Percentiles rank a stretch among this genome's conserved stretches.
Evolutionary conservation across 1,139 yeast genomes (phyloP).

Genomic region (Hemisphaericaspora xylofermentans): DNA sequence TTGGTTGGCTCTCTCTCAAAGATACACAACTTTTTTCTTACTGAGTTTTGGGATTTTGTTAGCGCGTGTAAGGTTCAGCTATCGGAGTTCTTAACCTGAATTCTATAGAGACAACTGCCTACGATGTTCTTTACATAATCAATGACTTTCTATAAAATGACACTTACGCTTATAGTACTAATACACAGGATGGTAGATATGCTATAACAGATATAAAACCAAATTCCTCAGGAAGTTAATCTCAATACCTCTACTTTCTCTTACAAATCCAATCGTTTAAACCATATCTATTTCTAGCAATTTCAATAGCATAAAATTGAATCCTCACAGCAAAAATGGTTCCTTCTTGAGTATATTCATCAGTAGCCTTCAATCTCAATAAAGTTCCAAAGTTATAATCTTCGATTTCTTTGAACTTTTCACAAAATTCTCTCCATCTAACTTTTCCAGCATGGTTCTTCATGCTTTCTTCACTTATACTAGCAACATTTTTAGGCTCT

Average conservation of each 20-base stretch:
- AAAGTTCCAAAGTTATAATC: conserved; percentile 96
- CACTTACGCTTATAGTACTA: too few species aligned
- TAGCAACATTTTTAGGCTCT: conserved; percentile 53
- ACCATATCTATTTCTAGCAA: conserved; percentile 87
- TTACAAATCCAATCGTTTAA: conserved; percentile 81
- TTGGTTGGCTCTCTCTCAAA: too few species aligned
- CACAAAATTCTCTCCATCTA: conserved; percentile 89
- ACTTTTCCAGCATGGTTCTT: conserved; percentile 78
- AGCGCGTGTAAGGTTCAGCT: too few species aligned
- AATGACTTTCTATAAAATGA: background rate
- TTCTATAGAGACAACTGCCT: too few species aligned
- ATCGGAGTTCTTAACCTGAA: background rate
- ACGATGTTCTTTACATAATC: background rate
- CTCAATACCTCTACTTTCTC: conserved; percentile 4
- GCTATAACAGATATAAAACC: background rate
- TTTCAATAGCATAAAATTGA: conserved; percentile 93
- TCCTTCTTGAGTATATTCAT: conserved; percentile 79
- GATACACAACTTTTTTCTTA: background rate
- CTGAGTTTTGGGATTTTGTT: too few species aligned
- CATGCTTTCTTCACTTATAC: conserved; percentile 74
- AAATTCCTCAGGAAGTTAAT: background rate
- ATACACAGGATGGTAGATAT: too few species aligned
- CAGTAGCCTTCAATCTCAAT: conserved; percentile 65
- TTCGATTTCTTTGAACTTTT: conserved; percentile 76
- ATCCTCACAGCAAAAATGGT: conserved; percentile 90